Percentiles rank a stretch among this genome's conserved stretches.
Conservation (phyloP, 176 grass and related monocot species). For the Chrysopogon serrulatus region DNA sequence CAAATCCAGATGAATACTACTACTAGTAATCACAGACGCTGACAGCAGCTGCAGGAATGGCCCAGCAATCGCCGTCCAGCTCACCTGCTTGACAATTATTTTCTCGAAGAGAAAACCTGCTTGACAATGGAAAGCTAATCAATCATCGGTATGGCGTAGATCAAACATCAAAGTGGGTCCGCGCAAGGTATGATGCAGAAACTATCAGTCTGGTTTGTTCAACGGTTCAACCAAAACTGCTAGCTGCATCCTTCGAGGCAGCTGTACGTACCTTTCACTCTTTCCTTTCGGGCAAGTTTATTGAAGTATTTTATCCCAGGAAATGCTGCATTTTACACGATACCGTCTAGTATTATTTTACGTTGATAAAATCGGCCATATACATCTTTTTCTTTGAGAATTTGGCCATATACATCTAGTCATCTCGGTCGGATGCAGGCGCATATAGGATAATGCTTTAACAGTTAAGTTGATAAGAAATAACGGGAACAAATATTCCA, state of each 20-base stretch:
- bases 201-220: conserved; percentile 21
- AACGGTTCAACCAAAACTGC: conserved; percentile 26
- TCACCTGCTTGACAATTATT: not conserved
- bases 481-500: not conserved
- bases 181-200: not conserved
- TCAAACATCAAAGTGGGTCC: not conserved
- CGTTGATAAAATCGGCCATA: too few species aligned
- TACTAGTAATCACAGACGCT: not conserved
- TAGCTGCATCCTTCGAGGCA: conserved; percentile 14
- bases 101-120: not conserved
- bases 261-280: not conserved
- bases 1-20: not conserved
- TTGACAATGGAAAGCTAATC: conserved; percentile 8
- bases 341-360: too few species aligned
- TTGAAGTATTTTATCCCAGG: not conserved
- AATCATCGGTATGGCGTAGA: not conserved
- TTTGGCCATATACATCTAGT: too few species aligned
- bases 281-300: not conserved
- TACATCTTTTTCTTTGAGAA: too few species aligned
- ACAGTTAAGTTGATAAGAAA: too few species aligned
- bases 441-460: too few species aligned
- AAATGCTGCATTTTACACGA: not conserved
- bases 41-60: not conserved
- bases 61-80: not conserved
- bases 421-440: too few species aligned